These are phyloP conservation scores for Proliferodiscus dingleyae DNA, from an alignment of 2,329 filamentous ascomycete genomes.

Conservation along the genomic window DNA sequence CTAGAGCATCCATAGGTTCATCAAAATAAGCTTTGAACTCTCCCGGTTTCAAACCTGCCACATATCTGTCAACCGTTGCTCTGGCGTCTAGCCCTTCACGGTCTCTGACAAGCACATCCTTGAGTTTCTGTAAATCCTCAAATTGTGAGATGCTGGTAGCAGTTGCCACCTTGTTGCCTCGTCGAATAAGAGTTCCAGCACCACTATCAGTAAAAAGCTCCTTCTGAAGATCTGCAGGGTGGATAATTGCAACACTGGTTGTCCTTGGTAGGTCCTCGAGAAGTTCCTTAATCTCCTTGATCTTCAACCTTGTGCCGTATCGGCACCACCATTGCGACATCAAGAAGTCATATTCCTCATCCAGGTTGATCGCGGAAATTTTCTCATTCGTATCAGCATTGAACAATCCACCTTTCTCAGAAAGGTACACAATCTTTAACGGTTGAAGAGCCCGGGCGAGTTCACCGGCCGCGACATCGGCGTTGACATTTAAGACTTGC, in stretches of 20 bases:
- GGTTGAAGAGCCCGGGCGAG: conserved; percentile 84
- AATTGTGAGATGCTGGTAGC: conserved; percentile 69
- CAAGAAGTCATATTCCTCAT: conserved; percentile 89
- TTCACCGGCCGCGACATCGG: conserved; percentile 92
- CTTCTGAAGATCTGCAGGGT: conserved; percentile 91
- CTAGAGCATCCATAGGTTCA: conserved; percentile 87
- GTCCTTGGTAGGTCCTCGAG: conserved; percentile 82
- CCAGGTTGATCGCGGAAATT: conserved; percentile 95
- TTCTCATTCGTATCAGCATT: conserved; percentile 91
- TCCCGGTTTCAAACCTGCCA: conserved; percentile 70
- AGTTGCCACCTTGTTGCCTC: conserved; percentile 82
- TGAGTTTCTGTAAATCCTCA: conserved; percentile 69
- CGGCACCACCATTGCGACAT: conserved; percentile 95
- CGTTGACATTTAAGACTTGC: conserved; percentile 94
- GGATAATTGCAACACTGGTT: conserved; percentile 95
- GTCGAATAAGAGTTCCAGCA: conserved; percentile 85
- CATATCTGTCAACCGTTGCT: conserved; percentile 80
- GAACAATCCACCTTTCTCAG: conserved; percentile 94
- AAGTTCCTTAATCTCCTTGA: conserved; percentile 94
- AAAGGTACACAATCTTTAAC: conserved; percentile 96
- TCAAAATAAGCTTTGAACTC: conserved; percentile 94
- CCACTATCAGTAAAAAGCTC: conserved; percentile 96
- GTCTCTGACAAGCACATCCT: conserved; percentile 77
- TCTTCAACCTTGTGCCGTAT: conserved; percentile 93
- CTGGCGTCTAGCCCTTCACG: conserved; percentile 75